Percentiles rank a stretch among this genome's conserved stretches.
phyloP scores from a whole-genome alignment of 176 grass and related monocot genomes.

The Carex scoparia region DNA sequence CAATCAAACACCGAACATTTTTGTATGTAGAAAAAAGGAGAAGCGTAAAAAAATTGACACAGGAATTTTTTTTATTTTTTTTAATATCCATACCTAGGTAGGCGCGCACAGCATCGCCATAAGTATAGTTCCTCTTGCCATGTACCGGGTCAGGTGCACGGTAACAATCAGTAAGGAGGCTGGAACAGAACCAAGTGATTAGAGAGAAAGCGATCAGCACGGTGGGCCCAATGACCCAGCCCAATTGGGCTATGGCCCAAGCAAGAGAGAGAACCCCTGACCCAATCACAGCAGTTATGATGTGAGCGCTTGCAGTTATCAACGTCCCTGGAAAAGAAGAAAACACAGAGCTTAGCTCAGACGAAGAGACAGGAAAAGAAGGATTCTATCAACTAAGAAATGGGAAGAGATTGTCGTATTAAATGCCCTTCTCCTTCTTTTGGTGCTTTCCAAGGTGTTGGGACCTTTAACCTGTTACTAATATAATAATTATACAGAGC shows the following conservation, averaged over 20 bases:
- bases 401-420: background rate
- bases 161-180: constrained; percentile 80
- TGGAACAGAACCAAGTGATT: constrained; percentile 93
- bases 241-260: constrained; percentile 85
- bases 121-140: constrained; percentile 81
- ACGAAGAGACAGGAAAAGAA: too few relatives aligned
- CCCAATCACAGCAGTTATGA: constrained; percentile 91
- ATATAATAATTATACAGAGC: constrained; percentile 7
- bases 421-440: background rate
- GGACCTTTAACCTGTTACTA: constrained; percentile 13
- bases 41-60: background rate
- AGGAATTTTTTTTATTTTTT: background rate
- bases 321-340: constrained; percentile 47
- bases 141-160: constrained; percentile 53
- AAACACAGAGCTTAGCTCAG: background rate
- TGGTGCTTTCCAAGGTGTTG: constrained; percentile 14
- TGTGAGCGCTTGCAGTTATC: constrained; percentile 88
- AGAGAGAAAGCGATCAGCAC: constrained; percentile 67
- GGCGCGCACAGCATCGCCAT: constrained; percentile 55
- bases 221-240: constrained; percentile 70
- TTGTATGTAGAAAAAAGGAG: too few relatives aligned
- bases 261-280: constrained; percentile 91
- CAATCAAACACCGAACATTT: background rate
- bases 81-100: constrained; percentile 41
- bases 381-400: background rate